Percentiles rank a stretch among this genome's conserved stretches.
phyloP scores from a whole-genome alignment of 2,329 filamentous ascomycete species.

The Teratosphaeria zuluensis region DNA sequence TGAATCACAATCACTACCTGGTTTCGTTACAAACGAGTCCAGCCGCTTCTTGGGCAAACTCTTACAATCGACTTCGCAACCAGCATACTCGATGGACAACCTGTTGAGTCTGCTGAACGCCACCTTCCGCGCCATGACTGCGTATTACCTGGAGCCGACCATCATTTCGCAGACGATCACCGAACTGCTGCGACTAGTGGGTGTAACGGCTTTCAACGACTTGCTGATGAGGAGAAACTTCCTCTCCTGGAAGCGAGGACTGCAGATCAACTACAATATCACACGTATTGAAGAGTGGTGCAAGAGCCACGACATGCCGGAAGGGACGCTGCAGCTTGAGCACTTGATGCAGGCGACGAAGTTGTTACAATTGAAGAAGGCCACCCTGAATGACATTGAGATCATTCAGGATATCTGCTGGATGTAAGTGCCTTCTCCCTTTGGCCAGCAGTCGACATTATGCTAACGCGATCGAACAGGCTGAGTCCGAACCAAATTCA shows the following conservation, averaged over 20 bases:
- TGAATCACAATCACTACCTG: slow-evolving; percentile 93
- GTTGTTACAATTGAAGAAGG: slow-evolving; percentile 96
- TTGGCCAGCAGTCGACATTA: not conserved
- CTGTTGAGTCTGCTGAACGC: slow-evolving; percentile 90
- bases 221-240: slow-evolving; percentile 96
- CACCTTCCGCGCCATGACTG: slow-evolving; percentile 97
- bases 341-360: slow-evolving; percentile 99
- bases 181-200: slow-evolving; percentile 83
- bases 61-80: slow-evolving; percentile 76
- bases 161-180: slow-evolving; percentile 95
- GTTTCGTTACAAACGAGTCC: slow-evolving; percentile 97
- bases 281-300: slow-evolving; percentile 99
- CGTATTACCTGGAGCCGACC: slow-evolving; percentile 90
- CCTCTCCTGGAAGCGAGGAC: slow-evolving; percentile 95
- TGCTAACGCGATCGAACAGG: slow-evolving; percentile 38
- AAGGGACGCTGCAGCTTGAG: slow-evolving; percentile 92
- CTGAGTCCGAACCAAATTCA: slow-evolving; percentile 98
- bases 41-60: slow-evolving; percentile 97
- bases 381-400: slow-evolving; percentile 96
- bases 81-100: slow-evolving; percentile 99
- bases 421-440: slow-evolving; percentile 60
- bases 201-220: slow-evolving; percentile 97
- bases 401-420: slow-evolving; percentile 99
- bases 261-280: slow-evolving; percentile 99
- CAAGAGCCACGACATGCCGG: slow-evolving; percentile 99